Evolutionary conservation across 2,329 filamentous ascomycete species (phyloP).

Genomic region (Diaporthe sp.): DNA sequence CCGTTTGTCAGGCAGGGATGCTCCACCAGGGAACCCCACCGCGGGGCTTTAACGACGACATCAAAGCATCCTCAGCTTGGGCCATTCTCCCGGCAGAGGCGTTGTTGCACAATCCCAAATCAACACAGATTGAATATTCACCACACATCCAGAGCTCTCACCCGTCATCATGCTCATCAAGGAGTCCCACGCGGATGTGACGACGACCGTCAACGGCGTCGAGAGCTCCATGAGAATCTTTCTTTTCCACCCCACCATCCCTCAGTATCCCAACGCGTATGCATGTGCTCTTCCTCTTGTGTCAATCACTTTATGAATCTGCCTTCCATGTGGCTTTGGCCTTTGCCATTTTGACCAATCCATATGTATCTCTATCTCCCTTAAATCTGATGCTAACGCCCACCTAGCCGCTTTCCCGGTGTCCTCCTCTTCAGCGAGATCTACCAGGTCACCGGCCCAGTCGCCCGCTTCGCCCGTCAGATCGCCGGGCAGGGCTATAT

Average conservation of each 20-base stretch:
- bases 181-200: conserved; percentile 65
- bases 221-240: conserved; percentile 76
- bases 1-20: background rate
- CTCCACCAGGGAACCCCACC: conserved; percentile 7
- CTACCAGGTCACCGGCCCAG: conserved; percentile 83
- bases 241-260: conserved; percentile 86
- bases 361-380: background rate
- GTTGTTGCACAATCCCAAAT: background rate
- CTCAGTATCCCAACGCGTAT: conserved; percentile 88
- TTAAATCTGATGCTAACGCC: conserved; percentile 7
- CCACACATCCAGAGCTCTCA: background rate
- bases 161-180: conserved; percentile 63
- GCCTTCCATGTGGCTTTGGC: background rate
- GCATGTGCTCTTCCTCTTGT: conserved; percentile 42
- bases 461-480: conserved; percentile 89
- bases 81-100: background rate
- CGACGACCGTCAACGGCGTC: conserved; percentile 64
- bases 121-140: background rate
- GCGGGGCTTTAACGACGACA: conserved; percentile 23
- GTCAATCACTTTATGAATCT: background rate
- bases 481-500: conserved; percentile 95
- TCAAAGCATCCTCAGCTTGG: background rate
- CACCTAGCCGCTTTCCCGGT: conserved; percentile 78
- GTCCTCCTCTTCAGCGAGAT: conserved; percentile 94
- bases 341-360: background rate